Conservation (phyloP, 1,284 basidiomycete species). For the Cutaneotrichosporon sp. region DNA sequence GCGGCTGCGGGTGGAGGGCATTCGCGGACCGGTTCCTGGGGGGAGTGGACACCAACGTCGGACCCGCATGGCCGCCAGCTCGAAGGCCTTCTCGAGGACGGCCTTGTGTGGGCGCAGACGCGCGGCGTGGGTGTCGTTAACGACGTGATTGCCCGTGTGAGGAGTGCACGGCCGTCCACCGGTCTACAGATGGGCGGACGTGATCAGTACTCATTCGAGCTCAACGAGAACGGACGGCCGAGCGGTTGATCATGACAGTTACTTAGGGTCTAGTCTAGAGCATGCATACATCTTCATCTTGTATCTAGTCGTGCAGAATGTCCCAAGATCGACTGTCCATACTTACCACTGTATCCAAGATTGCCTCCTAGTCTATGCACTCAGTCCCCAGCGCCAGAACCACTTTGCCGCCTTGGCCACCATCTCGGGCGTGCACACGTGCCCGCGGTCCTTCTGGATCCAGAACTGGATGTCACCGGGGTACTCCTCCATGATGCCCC, state of each 20-base stretch:
- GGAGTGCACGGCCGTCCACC: background rate
- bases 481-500: conserved; percentile 8
- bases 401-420: conserved; percentile 40
- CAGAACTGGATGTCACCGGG: conserved; percentile 6
- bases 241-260: background rate
- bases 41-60: background rate
- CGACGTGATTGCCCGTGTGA: conserved; percentile 16
- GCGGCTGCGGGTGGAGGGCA: background rate
- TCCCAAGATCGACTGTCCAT: background rate
- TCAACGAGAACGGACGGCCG: background rate
- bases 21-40: background rate
- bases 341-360: background rate
- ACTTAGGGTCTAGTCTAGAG: conserved; percentile 7
- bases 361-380: no score
- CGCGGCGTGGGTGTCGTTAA: conserved; percentile 16
- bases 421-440: conserved; percentile 41
- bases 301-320: background rate
- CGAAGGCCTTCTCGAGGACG: conserved; percentile 17
- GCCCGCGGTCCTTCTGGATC: conserved; percentile 9
- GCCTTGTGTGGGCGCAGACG: conserved; percentile 17
- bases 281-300: background rate
- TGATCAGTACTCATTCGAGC: conserved; percentile 6
- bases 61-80: conserved; percentile 2
- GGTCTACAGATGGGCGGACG: background rate
- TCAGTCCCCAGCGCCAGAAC: conserved; percentile 29